Conservation (phyloP, 805 yeast species). For the Yamadazyma paraphyllophila region DNA sequence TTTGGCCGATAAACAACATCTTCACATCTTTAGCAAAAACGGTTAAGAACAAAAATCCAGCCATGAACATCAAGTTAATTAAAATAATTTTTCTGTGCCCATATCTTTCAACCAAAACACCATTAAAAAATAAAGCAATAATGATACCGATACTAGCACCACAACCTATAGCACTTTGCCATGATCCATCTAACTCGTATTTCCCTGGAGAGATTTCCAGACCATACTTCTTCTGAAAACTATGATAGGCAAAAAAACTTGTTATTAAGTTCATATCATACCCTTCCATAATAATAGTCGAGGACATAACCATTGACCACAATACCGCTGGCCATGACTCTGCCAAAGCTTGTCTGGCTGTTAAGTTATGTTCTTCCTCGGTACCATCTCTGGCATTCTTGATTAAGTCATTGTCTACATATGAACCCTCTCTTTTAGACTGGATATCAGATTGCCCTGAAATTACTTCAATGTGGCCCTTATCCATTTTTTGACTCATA, state of each 20-base stretch:
- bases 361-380: conserved; percentile 19
- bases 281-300: conserved; percentile 41
- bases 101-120: conserved; percentile 39
- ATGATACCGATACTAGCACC: conserved; percentile 37
- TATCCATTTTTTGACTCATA: background rate
- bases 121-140: conserved; percentile 45
- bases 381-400: conserved; percentile 19
- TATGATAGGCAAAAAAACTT: conserved; percentile 35
- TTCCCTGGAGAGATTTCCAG: conserved; percentile 22
- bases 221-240: conserved; percentile 35
- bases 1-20: conserved; percentile 40
- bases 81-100: conserved; percentile 43
- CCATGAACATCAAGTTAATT: conserved; percentile 23
- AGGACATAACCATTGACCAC: conserved; percentile 46
- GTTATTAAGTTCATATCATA: conserved; percentile 35
- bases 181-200: conserved; percentile 22
- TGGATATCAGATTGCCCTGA: background rate
- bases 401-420: background rate
- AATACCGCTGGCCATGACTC: conserved; percentile 26
- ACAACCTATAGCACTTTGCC: conserved; percentile 33
- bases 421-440: background rate
- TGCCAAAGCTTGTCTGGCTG: conserved; percentile 27
- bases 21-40: conserved; percentile 37
- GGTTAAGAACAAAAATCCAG: conserved; percentile 36
- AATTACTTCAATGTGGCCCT: conserved; percentile 1